Evolutionary conservation across 495 filamentous ascomycete genomes (phyloP).

Genomic region (Penicillium coprophilum): DNA sequence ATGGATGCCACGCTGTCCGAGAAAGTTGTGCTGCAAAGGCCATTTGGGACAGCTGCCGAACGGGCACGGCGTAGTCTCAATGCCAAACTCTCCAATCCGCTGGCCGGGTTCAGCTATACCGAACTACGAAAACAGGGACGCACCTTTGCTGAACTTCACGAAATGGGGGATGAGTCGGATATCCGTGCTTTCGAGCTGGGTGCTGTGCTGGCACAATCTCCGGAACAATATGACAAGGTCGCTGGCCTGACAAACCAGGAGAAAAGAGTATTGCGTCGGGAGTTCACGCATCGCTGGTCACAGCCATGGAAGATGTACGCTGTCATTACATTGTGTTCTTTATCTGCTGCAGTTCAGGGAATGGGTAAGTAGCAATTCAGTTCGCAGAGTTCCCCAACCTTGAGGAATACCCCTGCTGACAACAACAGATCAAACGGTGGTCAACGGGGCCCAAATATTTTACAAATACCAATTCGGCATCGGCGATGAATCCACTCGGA

Average conservation of each 20-base stretch:
- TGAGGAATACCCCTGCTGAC: neutral
- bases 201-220: slow-evolving; percentile 66
- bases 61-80: slow-evolving; percentile 53
- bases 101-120: slow-evolving; percentile 59
- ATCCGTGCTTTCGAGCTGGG: slow-evolving; percentile 70
- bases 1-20: slow-evolving; percentile 18
- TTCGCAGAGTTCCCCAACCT: neutral
- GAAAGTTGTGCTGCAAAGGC: slow-evolving; percentile 27
- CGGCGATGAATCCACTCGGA: slow-evolving; percentile 35
- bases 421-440: slow-evolving; percentile 66
- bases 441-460: slow-evolving; percentile 77
- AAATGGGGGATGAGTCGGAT: slow-evolving; percentile 60
- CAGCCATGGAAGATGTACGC: slow-evolving; percentile 70
- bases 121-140: slow-evolving; percentile 63
- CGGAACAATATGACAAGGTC: slow-evolving; percentile 53
- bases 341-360: slow-evolving; percentile 66
- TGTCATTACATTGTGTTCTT: slow-evolving; percentile 62
- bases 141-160: slow-evolving; percentile 62
- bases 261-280: slow-evolving; percentile 55
- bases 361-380: slow-evolving; percentile 52
- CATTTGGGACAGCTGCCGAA: slow-evolving; percentile 45
- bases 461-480: slow-evolving; percentile 71
- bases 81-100: slow-evolving; percentile 68
- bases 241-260: slow-evolving; percentile 57
- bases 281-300: slow-evolving; percentile 68